Conservation (phyloP, 768 basidiomycete species). For the Rhodosporidiobolus odoratus region DNA sequence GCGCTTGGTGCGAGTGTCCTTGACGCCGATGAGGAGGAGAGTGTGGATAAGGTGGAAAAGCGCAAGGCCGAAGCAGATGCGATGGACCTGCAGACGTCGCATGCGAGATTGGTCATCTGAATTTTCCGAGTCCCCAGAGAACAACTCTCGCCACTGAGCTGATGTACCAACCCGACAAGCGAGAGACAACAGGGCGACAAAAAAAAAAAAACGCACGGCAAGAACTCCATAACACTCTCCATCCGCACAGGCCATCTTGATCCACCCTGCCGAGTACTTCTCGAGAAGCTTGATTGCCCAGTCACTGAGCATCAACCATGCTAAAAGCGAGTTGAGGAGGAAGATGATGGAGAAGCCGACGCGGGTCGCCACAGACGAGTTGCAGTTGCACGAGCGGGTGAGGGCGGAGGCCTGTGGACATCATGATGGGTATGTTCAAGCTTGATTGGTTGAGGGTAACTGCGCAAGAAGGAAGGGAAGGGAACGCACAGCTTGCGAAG, state of each 20-base stretch:
- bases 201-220: slow-evolving; percentile 58
- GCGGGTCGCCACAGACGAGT: slow-evolving; percentile 77
- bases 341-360: slow-evolving; percentile 71
- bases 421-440: neutral
- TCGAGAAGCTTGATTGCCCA: slow-evolving; percentile 78
- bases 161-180: too few species aligned
- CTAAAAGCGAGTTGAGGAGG: slow-evolving; percentile 86
- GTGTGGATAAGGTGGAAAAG: slow-evolving; percentile 82
- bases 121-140: too few species aligned
- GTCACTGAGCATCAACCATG: slow-evolving; percentile 93
- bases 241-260: slow-evolving; percentile 92
- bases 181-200: neutral
- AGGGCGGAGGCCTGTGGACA: slow-evolving; percentile 32
- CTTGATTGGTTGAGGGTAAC: too few species aligned
- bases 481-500: slow-evolving; percentile 29
- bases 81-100: slow-evolving; percentile 69
- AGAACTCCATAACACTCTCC: slow-evolving; percentile 95
- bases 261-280: slow-evolving; percentile 91
- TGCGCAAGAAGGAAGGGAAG: neutral
- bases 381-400: slow-evolving; percentile 97
- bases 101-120: too few species aligned
- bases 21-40: slow-evolving; percentile 72
- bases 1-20: slow-evolving; percentile 83
- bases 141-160: too few species aligned
- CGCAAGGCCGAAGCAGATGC: slow-evolving; percentile 89